Evolutionary conservation across 306 rosid genomes (phyloP), one percentile per base, ranked within the genome.

Genomic region (cucumber (Cucumis sativus)): DNA sequence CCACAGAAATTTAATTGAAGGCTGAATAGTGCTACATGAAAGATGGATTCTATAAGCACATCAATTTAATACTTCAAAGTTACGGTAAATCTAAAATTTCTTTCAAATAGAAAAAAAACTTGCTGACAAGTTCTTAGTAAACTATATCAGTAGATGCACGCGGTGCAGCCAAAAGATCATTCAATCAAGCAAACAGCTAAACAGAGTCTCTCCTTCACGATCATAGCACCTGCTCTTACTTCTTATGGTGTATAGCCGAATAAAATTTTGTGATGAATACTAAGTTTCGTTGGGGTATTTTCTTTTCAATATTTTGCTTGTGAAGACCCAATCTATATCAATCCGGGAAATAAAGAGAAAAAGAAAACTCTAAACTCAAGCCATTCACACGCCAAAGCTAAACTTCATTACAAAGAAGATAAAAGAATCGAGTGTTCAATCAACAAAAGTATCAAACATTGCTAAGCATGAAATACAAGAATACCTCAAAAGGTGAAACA

Each of bases 1-100:
- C 76, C 43, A 65, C 43, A 74, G 55, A 58, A 49, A 56, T 63
- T 59, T 66, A 65, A 81, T 40, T 35, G 74, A 67, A 67, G 28
- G 10, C 33, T 67, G 25, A 3, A 67, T 41, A 67, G 35, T 41
- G 11, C 35, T n/a, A 7, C 33, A 41, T 5, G 20, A 67, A 67
- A 16, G 74, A 67, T 64, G 55, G 18, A 67, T 67, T 67, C 74
- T 17, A 20, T 18, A 10, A 45, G 74, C 33, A 67, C 33, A 21
- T 67, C 33, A 67, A 67, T 21, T 67, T 15, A 67, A 67, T 40
- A 67, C 55, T 67, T 67, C 54, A 20, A 41, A 41, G 74, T 67
- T n/a, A 67, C 74, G 21, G 55, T 20, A 68, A 33, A n/a, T n/a
- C n/a, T n/a, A n/a, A n/a, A n/a, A 47, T 30, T 47, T 52, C 43